Evolutionary conservation across 2,329 filamentous ascomycete genomes (phyloP).

Genomic region (Alternaria dauci): DNA sequence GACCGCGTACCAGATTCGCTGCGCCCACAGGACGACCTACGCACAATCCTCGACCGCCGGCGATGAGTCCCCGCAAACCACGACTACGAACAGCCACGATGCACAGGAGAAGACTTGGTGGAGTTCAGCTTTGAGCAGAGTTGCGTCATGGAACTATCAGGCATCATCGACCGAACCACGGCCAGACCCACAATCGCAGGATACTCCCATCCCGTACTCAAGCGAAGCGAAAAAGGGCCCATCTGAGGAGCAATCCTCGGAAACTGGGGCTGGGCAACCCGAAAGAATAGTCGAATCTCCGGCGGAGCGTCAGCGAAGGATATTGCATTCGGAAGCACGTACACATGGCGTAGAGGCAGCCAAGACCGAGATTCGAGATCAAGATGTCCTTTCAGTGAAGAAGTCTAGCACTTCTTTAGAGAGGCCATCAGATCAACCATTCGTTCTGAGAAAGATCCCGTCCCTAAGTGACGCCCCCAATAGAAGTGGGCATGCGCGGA

Average conservation of each 20-base stretch:
- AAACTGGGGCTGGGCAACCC: background rate
- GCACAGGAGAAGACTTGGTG: constrained; percentile 11
- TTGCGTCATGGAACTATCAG: constrained; percentile 1
- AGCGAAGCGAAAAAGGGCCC: background rate
- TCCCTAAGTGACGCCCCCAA: background rate
- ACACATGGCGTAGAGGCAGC: background rate
- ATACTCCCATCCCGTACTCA: background rate
- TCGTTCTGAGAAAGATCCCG: background rate
- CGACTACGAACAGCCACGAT: constrained; percentile 4
- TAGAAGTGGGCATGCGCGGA: background rate
- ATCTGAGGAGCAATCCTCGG: background rate
- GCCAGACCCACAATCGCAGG: background rate
- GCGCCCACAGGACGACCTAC: constrained; percentile 33
- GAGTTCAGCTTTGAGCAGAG: background rate
- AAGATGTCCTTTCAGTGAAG: background rate
- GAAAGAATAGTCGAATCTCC: background rate
- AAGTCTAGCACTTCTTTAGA: background rate
- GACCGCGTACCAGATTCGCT: constrained; percentile 48
- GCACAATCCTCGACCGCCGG: constrained; percentile 20
- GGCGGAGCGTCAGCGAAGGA: background rate
- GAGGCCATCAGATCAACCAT: background rate
- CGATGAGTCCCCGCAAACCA: constrained; percentile 19
- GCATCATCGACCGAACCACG: constrained; percentile 2
- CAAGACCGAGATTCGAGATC: background rate
- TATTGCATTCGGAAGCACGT: constrained; percentile 1